Evolutionary conservation across 192 early-diverging fungal genomes (phyloP).

Genomic region (Lobosporangium transversale): DNA sequence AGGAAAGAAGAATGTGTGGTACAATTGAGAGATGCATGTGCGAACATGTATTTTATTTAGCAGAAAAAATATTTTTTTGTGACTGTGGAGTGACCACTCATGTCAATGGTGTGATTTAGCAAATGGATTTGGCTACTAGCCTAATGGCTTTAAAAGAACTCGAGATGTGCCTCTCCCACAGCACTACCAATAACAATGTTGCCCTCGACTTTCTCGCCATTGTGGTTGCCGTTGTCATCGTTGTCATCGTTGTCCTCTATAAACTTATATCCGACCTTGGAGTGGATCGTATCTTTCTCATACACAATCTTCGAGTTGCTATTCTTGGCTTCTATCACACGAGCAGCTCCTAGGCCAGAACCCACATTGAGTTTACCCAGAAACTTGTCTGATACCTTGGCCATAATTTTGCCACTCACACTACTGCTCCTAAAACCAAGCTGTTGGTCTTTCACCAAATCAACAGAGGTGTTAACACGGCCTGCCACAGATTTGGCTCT

Average conservation of each 20-base stretch:
- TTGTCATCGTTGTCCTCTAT: constrained; percentile 4
- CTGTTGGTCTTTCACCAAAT: constrained; percentile 9
- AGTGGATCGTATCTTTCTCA: constrained; percentile 7
- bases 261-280: constrained; percentile 29
- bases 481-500: constrained; percentile 1
- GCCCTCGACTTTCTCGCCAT: too few species aligned
- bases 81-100: too few species aligned
- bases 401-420: neutral
- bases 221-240: neutral
- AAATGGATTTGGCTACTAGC: too few species aligned
- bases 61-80: too few species aligned
- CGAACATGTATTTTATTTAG: too few species aligned
- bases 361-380: constrained; percentile 13
- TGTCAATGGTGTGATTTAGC: too few species aligned
- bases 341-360: constrained; percentile 1
- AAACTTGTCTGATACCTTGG: constrained; percentile 25
- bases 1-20: too few species aligned
- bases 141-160: constrained; percentile 19
- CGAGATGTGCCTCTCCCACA: constrained; percentile 12
- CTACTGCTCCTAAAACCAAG: constrained; percentile 3
- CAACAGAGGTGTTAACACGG: neutral
- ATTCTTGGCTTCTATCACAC: constrained; percentile 5
- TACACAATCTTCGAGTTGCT: constrained; percentile 31
- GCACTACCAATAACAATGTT: constrained; percentile 1
- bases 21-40: too few species aligned